Evolutionary conservation across 2,329 filamentous ascomycete species (phyloP).

Genomic region (Trichoderma sp.): DNA sequence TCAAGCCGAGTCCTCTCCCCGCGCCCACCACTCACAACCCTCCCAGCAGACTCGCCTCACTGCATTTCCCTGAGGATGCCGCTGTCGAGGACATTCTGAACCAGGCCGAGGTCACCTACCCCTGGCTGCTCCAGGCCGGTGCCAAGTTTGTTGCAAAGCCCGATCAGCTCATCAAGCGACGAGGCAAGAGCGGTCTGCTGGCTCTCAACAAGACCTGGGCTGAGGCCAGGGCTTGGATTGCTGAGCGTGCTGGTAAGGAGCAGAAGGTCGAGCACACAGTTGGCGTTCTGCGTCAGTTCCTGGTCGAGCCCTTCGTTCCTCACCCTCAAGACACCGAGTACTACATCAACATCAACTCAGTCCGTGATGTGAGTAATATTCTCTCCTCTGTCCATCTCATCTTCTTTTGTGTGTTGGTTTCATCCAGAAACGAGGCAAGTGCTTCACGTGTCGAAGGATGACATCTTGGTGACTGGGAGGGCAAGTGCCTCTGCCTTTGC

Average conservation of each 20-base stretch:
- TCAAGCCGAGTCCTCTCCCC: constrained; percentile 96
- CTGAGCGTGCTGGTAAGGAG: constrained; percentile 85
- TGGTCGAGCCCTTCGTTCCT: constrained; percentile 97
- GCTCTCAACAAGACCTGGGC: constrained; percentile 97
- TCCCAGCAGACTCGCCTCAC: constrained; percentile 83
- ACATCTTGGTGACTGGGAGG: constrained; percentile 3
- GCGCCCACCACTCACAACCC: constrained; percentile 85
- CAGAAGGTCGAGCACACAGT: constrained; percentile 91
- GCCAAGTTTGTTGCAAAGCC: constrained; percentile 98
- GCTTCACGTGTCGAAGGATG: neutral
- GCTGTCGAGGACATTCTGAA: constrained; percentile 82
- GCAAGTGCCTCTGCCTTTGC: neutral
- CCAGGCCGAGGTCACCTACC: constrained; percentile 95
- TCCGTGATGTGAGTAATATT: constrained; percentile 84
- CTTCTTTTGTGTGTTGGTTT: neutral
- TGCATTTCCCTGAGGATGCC: constrained; percentile 90
- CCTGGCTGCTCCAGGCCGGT: constrained; percentile 82
- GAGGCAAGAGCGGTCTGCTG: constrained; percentile 97
- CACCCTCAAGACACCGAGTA: constrained; percentile 96
- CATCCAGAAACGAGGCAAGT: neutral
- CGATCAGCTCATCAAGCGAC: constrained; percentile 99
- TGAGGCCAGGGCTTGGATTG: constrained; percentile 92
- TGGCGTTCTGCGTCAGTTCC: constrained; percentile 88
- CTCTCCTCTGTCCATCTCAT: constrained; percentile 26
- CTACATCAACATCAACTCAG: constrained; percentile 99